Base-by-base conservation (phyloP, 257 asterid genomes). In the Anisodus tanguticus region DNA sequence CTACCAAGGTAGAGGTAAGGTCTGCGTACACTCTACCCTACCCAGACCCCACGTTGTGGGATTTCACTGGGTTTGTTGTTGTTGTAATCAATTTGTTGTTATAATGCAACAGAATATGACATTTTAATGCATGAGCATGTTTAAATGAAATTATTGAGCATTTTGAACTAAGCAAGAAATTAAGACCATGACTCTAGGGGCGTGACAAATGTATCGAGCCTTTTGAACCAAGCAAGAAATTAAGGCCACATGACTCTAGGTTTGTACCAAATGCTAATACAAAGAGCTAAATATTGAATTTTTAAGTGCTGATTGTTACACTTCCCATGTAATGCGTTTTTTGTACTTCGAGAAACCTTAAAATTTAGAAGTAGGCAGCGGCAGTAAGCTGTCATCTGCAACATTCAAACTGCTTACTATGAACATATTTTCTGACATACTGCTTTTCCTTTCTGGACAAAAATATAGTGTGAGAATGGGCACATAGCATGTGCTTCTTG, bases 401-500 rank as follows among this genome's bases (percentile, higher is more conserved):
- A 35, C 5, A 11, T 80, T n/a, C 66, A 68, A 69, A 47, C 37
- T 79, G 58, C 63, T 74, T 15, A 76, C 31, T n/a, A 68, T 15
- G 43, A 51, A 49, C 67, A 26, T 57, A 47, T 54, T 51, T n/a
- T 63, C 83, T 92, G 63, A 86, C 79, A 39, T 76, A 53, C 26
- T 62, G 59, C 77, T 71, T 66, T 19, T 85, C 83, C 62, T 58
- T 85, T 70, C 43, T 82, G 84, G 60, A 31, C 80, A 64, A 76
- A 68, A 66, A 66, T 81, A 57, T 80, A 94, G 98, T 94, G 98
- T 60, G 96, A 92, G 90, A 92, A 92, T 77, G 98, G 98, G 85
- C 98, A 94, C 78, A 76, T 94, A 87, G 92, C 97, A 63, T 95
- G 98, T 55, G 82, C 90, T 49, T 81, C 95, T 45, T 95, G 98